A percentile compares a stretch with the other conserved stretches of the same genome.
These are phyloP conservation scores for Silene uniflora DNA, from an alignment of 148 eudicot genomes.

Conservation along the genomic window DNA sequence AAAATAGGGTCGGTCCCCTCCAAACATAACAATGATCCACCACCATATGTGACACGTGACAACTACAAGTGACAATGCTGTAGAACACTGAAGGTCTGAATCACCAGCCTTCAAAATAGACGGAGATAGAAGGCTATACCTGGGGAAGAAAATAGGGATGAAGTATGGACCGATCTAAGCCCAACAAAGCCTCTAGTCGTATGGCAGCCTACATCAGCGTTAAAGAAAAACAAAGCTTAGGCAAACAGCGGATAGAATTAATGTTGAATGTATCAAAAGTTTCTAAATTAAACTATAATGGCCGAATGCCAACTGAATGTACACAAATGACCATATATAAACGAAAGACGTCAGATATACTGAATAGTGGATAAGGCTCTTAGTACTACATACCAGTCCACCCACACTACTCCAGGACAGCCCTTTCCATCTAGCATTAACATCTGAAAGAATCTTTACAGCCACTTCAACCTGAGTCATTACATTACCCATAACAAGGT, in stretches of 20 bases:
- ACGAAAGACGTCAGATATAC: background rate
- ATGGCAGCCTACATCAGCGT: constrained; percentile 49
- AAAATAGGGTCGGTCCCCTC: background rate
- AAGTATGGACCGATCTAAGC: constrained; percentile 44
- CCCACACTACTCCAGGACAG: constrained; percentile 64
- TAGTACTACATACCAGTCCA: constrained; percentile 40
- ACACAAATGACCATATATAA: background rate
- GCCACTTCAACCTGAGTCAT: constrained; percentile 49
- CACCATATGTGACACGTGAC: background rate
- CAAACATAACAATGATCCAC: background rate
- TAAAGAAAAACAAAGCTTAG: background rate
- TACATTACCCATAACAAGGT: background rate
- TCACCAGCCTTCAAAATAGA: background rate
- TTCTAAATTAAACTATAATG: background rate
- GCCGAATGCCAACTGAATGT: background rate
- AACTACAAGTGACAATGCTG: background rate
- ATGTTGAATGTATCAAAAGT: background rate
- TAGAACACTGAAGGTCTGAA: background rate
- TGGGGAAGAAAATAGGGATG: constrained; percentile 44
- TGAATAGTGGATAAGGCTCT: background rate
- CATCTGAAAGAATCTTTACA: constrained; percentile 39
- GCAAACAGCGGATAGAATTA: background rate
- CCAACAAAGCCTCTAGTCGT: constrained; percentile 61
- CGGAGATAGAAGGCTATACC: constrained; percentile 23
- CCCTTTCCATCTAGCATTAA: constrained; percentile 50